phyloP scores from a whole-genome alignment of 352 stramenopile genomes.

The Albugo laibachii region DNA sequence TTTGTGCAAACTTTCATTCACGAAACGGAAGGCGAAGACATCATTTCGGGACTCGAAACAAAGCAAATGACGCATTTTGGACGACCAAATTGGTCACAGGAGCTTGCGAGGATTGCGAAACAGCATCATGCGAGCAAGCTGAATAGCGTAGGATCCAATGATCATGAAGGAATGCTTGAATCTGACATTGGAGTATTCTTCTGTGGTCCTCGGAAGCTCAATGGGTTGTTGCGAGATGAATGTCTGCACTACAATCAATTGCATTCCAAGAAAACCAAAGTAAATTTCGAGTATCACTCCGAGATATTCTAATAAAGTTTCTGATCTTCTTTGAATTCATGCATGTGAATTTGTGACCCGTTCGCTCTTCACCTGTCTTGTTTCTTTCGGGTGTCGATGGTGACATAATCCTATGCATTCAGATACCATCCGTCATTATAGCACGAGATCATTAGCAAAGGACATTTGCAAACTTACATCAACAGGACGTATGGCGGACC shows the following conservation, averaged over 20 bases:
- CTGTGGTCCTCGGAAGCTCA: conserved; percentile 42
- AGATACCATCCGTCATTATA: neutral
- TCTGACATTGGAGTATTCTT: conserved; percentile 57
- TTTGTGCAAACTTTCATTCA: conserved; percentile 63
- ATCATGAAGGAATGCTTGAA: conserved; percentile 17
- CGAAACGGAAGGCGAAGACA: conserved; percentile 33
- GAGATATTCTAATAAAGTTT: no score
- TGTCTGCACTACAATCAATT: conserved; percentile 30
- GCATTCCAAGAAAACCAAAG: no score
- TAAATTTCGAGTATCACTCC: no score
- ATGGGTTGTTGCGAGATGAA: conserved; percentile 30
- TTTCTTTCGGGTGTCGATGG: conserved; percentile 29
- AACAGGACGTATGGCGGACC: conserved; percentile 13
- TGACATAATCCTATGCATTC: conserved; percentile 35
- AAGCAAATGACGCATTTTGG: conserved; percentile 66
- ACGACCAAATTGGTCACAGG: conserved; percentile 46
- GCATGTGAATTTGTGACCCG: no score
- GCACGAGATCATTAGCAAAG: conserved; percentile 1
- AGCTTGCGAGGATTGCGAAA: conserved; percentile 27
- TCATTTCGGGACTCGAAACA: conserved; percentile 42
- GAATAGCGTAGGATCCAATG: conserved; percentile 15
- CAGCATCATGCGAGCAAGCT: conserved; percentile 1
- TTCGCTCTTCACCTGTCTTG: no score
- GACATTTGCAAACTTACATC: neutral
- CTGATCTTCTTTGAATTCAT: no score